phyloP scores from a whole-genome alignment of 306 rosid genomes.

The Rubus idaeus region DNA sequence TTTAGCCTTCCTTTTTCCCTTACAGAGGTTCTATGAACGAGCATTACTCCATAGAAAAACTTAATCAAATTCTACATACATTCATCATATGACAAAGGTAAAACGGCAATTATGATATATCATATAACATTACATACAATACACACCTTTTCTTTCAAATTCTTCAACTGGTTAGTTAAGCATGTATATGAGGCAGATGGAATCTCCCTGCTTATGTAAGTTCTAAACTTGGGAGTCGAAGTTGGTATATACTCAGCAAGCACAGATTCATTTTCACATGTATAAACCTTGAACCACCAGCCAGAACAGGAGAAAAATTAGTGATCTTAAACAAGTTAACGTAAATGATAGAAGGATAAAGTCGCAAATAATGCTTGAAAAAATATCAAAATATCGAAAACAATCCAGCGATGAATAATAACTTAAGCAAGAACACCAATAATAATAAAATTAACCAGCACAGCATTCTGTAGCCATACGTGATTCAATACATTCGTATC shows the following conservation, averaged over 20 bases:
- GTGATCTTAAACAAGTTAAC: not conserved
- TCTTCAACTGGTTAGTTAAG: constrained; percentile 33
- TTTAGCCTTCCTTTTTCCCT: not conserved
- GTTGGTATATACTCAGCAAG: constrained; percentile 57
- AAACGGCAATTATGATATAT: not conserved
- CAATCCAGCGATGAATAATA: no score
- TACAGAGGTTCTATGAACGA: not conserved
- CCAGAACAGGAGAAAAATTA: constrained; percentile 2
- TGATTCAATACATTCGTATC: no score
- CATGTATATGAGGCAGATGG: constrained; percentile 26
- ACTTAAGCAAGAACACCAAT: no score
- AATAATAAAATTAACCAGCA: no score
- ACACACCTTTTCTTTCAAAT: constrained; percentile 51
- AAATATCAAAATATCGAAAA: no score
- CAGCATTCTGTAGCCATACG: no score
- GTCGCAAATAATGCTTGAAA: not conserved
- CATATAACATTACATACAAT: constrained; percentile 10
- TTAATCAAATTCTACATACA: not conserved
- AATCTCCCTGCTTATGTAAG: constrained; percentile 34
- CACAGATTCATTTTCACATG: constrained; percentile 68
- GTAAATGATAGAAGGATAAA: constrained; percentile 5
- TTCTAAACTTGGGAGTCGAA: constrained; percentile 68
- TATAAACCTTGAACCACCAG: constrained; percentile 63
- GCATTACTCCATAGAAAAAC: not conserved
- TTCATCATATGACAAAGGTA: not conserved